phyloP scores from a whole-genome alignment of 176 grass and related monocot species.

The Carex pumila region DNA sequence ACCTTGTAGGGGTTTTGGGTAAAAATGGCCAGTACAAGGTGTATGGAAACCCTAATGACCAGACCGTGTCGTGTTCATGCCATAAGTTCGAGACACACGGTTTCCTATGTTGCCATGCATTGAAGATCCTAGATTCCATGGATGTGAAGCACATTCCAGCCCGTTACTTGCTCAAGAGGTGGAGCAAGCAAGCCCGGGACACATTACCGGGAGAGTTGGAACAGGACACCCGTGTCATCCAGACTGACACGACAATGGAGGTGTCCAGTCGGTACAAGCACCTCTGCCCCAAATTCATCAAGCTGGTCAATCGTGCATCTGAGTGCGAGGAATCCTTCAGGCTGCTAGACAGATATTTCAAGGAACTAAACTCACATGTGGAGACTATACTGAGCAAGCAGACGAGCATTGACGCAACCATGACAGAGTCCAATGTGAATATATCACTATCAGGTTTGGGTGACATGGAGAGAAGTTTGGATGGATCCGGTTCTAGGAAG shows the following conservation, averaged over 20 bases:
- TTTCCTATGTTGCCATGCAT: slow-evolving; percentile 50
- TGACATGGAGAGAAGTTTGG: slow-evolving; percentile 25
- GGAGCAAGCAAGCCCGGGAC: slow-evolving; percentile 44
- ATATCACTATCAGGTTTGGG: slow-evolving; percentile 39
- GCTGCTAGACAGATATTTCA: slow-evolving; percentile 39
- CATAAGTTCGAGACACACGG: slow-evolving; percentile 59
- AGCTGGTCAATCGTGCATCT: slow-evolving; percentile 42
- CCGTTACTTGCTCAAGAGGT: slow-evolving; percentile 49
- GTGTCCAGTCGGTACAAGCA: slow-evolving; percentile 48
- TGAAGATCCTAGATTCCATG: slow-evolving; percentile 64
- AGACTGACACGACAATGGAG: slow-evolving; percentile 38
- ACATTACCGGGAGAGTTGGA: slow-evolving; percentile 17
- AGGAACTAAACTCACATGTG: slow-evolving; percentile 39
- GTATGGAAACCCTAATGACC: slow-evolving; percentile 44
- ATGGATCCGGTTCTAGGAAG: slow-evolving; percentile 19
- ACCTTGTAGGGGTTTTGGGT: slow-evolving; percentile 45
- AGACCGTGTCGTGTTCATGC: slow-evolving; percentile 43
- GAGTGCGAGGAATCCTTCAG: slow-evolving; percentile 52
- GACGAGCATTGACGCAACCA: slow-evolving; percentile 36
- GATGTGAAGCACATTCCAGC: slow-evolving; percentile 56
- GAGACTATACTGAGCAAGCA: slow-evolving; percentile 48
- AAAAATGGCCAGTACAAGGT: slow-evolving; percentile 42
- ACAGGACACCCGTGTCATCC: slow-evolving; percentile 22
- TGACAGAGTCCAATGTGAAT: slow-evolving; percentile 22
- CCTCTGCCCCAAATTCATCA: slow-evolving; percentile 47